These are phyloP conservation scores for Argentina anserina DNA, from an alignment of 306 rosid genomes.

Conservation along the genomic window DNA sequence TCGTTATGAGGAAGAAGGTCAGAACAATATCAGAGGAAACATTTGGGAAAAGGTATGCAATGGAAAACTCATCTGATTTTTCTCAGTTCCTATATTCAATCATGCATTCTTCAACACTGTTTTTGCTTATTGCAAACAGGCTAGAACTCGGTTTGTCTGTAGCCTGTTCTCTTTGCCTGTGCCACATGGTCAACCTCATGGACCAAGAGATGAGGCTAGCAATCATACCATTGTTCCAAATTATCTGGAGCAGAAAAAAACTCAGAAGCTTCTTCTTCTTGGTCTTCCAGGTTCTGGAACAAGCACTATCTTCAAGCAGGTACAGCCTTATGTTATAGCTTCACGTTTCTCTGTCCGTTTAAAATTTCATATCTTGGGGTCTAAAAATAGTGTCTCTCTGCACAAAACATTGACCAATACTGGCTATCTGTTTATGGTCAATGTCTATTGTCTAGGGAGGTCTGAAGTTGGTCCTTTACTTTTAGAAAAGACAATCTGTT, in stretches of 20 bases:
- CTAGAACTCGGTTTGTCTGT: conserved; percentile 74
- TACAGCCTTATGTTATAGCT: conserved; percentile 8
- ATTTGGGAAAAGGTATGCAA: conserved; percentile 93
- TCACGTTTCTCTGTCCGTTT: background rate
- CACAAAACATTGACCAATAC: background rate
- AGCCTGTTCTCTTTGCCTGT: conserved; percentile 79
- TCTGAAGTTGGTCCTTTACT: background rate
- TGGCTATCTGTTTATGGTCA: background rate
- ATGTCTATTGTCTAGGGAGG: background rate
- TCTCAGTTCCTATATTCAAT: background rate
- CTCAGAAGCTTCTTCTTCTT: conserved; percentile 90
- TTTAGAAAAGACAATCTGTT: background rate
- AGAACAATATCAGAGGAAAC: conserved; percentile 94
- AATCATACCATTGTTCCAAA: conserved; percentile 72
- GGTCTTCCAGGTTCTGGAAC: conserved; percentile 96
- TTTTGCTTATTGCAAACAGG: conserved; percentile 56
- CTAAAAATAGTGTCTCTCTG: background rate
- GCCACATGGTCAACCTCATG: conserved; percentile 75
- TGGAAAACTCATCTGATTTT: conserved; percentile 19
- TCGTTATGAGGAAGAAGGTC: conserved; percentile 99
- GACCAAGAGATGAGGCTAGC: conserved; percentile 73
- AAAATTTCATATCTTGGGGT: background rate
- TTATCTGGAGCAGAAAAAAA: conserved; percentile 78
- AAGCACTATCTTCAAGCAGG: conserved; percentile 98
- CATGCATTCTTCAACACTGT: conserved; percentile 20